Percentiles rank a stretch among this genome's conserved stretches.
Conservation (phyloP, 352 stramenopile species). For the Pythium utonaiense region DNA sequence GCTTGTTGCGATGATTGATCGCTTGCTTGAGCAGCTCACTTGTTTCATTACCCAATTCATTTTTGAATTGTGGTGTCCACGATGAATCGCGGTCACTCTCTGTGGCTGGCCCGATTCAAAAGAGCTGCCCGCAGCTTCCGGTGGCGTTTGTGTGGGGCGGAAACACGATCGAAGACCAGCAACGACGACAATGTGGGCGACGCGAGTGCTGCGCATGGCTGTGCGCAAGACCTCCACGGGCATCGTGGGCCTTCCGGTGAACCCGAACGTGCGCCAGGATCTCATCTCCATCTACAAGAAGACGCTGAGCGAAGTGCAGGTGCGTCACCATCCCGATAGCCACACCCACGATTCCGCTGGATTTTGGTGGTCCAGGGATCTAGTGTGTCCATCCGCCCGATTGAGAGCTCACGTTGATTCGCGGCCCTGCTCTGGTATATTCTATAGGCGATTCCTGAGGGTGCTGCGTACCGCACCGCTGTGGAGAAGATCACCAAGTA, state of each 20-base stretch:
- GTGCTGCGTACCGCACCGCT: slow-evolving; percentile 65
- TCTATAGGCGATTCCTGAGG: slow-evolving; percentile 52
- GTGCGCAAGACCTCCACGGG: slow-evolving; percentile 87
- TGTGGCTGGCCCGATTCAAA: slow-evolving; percentile 14
- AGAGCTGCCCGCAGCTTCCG: slow-evolving; percentile 1
- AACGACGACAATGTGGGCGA: slow-evolving; percentile 62
- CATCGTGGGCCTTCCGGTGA: slow-evolving; percentile 79
- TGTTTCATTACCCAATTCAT: slow-evolving; percentile 5
- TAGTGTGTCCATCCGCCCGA: not conserved
- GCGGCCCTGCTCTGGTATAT: not conserved
- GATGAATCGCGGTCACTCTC: slow-evolving; percentile 20
- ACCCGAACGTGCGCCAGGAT: slow-evolving; percentile 77
- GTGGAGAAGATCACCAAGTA: slow-evolving; percentile 87
- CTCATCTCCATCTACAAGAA: slow-evolving; percentile 84
- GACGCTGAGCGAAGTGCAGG: slow-evolving; percentile 79
- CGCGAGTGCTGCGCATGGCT: slow-evolving; percentile 78
- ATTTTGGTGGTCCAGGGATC: slow-evolving; percentile 17
- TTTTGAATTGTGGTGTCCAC: slow-evolving; percentile 13
- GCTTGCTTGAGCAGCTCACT: not conserved
- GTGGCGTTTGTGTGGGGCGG: slow-evolving; percentile 25
- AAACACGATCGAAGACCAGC: slow-evolving; percentile 20
- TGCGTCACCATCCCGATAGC: slow-evolving; percentile 21
- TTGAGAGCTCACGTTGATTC: not conserved
- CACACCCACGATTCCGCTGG: too few relatives aligned
- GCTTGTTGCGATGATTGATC: not conserved